phyloP scores from a whole-genome alignment of 495 filamentous ascomycete species.

The Tuber umbilicatum region DNA sequence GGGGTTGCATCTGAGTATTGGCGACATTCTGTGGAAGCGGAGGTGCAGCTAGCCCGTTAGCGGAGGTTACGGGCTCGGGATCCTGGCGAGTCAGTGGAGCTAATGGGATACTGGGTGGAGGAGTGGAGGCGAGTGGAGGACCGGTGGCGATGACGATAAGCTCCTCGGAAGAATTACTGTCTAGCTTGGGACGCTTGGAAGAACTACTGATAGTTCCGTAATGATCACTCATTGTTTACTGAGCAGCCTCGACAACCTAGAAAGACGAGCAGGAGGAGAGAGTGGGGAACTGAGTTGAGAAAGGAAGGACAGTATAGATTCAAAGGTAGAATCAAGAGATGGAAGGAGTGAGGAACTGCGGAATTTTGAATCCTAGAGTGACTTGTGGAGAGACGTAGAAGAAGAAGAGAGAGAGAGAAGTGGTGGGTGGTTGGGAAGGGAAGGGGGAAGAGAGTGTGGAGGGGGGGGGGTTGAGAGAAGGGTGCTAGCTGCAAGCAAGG shows the following conservation, averaged over 20 bases:
- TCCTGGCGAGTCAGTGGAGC: conserved; percentile 7
- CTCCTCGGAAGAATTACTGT: neutral
- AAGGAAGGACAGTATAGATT: neutral
- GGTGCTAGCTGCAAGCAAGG: neutral
- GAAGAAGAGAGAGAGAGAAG: neutral
- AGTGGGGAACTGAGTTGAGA: neutral
- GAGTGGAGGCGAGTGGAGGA: neutral
- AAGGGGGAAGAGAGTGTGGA: neutral
- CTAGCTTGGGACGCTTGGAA: conserved; percentile 30
- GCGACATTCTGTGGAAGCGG: neutral
- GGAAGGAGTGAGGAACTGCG: neutral
- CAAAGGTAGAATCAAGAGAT: neutral
- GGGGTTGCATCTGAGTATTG: neutral
- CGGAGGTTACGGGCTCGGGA: conserved; percentile 5
- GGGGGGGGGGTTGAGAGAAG: neutral
- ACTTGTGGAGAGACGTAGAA: neutral
- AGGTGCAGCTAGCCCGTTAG: neutral
- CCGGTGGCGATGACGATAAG: neutral
- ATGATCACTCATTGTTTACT: conserved; percentile 22
- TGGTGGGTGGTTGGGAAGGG: neutral
- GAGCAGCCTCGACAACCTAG: neutral
- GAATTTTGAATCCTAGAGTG: neutral
- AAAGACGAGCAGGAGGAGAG: neutral
- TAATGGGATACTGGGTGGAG: neutral
- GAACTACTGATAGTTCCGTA: conserved; percentile 32